These are phyloP conservation scores for Gymnopus androsaceus DNA, from an alignment of 1,284 basidiomycete genomes.

Conservation along the genomic window DNA sequence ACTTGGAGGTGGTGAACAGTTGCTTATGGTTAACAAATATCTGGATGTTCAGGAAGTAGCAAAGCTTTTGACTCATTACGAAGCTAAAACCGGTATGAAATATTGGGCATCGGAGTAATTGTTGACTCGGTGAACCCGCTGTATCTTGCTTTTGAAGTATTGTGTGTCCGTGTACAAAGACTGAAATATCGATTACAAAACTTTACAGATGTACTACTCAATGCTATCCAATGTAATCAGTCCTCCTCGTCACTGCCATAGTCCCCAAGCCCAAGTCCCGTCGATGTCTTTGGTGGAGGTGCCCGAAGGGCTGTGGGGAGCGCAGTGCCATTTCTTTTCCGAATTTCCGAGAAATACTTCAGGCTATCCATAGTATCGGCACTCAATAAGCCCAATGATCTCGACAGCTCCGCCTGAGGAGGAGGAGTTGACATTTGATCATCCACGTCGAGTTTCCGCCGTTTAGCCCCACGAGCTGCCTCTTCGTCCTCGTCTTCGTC, in stretches of 20 bases:
- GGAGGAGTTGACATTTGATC: constrained; percentile 25
- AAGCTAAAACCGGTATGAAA: constrained; percentile 42
- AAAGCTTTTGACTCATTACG: constrained; percentile 46
- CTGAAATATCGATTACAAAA: not conserved
- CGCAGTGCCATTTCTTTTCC: constrained; percentile 52
- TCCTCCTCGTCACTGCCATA: constrained; percentile 82
- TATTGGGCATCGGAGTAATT: constrained; percentile 28
- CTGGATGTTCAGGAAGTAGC: constrained; percentile 47
- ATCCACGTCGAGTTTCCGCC: constrained; percentile 36
- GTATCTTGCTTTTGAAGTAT: too few species aligned
- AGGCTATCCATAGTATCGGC: constrained; percentile 83
- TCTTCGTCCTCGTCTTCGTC: constrained; percentile 39
- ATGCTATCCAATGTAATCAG: constrained; percentile 22
- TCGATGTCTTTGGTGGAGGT: constrained; percentile 35
- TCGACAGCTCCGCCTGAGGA: constrained; percentile 25
- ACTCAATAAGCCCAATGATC: constrained; percentile 63
- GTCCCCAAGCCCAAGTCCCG: constrained; percentile 60
- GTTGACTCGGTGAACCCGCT: too few species aligned
- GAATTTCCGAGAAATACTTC: constrained; percentile 83
- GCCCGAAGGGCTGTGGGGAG: constrained; percentile 27
- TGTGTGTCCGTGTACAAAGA: too few species aligned
- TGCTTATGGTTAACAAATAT: constrained; percentile 48
- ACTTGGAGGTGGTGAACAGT: constrained; percentile 29
- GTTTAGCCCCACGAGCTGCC: constrained; percentile 37
- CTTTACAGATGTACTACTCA: not conserved